Percentiles rank a stretch among this genome's conserved stretches.
phyloP scores from a whole-genome alignment of 495 filamentous ascomycete species.

The Coniosporium apollinis region DNA sequence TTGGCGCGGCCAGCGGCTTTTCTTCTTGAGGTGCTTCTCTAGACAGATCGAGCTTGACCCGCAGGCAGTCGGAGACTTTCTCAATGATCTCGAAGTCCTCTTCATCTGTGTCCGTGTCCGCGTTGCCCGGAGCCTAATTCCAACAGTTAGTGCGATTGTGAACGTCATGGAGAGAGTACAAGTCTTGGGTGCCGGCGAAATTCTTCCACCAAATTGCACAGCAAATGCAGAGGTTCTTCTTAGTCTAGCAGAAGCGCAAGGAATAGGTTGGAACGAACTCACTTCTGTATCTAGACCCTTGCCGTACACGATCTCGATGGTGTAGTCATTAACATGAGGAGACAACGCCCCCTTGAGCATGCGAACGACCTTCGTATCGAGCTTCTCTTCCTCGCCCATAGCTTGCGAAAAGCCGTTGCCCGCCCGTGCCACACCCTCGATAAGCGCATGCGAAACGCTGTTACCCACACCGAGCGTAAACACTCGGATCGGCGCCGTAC shows the following conservation, averaged over 20 bases:
- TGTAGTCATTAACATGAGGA: conserved; percentile 43
- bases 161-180: no score
- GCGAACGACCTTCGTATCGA: conserved; percentile 46
- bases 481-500: conserved; percentile 37
- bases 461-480: conserved; percentile 52
- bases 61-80: conserved; percentile 29
- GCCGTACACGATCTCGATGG: conserved; percentile 41
- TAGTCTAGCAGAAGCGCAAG: no score
- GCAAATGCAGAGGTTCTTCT: no score
- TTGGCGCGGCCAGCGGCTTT: conserved; percentile 11
- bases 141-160: no score
- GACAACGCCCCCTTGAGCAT: conserved; percentile 54
- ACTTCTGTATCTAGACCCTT: conserved; percentile 12
- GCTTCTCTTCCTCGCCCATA: conserved; percentile 38
- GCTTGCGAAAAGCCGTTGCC: conserved; percentile 51
- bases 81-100: conserved; percentile 43
- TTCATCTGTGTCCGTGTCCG: conserved; percentile 22
- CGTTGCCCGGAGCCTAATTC: conserved; percentile 1
- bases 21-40: conserved; percentile 3
- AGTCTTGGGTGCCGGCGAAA: no score
- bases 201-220: no score
- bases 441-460: conserved; percentile 41
- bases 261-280: no score
- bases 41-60: conserved; percentile 10
- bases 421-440: conserved; percentile 49